A percentile compares a stretch with the other conserved stretches of the same genome.
phyloP scores from a whole-genome alignment of 2,329 filamentous ascomycete species.

The Stenocarpella maydis region DNA sequence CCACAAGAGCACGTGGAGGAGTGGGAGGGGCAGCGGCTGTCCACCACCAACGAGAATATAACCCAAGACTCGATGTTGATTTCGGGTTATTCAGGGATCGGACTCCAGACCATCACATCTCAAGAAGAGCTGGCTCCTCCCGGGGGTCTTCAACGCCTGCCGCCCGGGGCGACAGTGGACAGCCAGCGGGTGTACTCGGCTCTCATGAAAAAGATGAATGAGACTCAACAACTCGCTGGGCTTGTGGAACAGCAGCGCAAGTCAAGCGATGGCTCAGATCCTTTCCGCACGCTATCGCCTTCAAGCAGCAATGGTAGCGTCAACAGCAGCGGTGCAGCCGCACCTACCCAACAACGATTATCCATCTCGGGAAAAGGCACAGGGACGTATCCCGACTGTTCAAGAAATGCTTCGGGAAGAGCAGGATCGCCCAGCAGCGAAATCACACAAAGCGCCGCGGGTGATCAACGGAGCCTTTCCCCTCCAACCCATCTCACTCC shows the following conservation, averaged over 20 bases:
- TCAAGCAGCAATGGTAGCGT: constrained; percentile 23
- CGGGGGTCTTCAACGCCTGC: constrained; percentile 16
- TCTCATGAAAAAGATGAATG: constrained; percentile 64
- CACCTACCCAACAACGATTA: neutral
- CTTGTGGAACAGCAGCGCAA: constrained; percentile 37
- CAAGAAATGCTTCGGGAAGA: neutral
- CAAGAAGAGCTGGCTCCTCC: constrained; percentile 33
- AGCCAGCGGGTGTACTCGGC: constrained; percentile 70
- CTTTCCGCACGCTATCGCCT: constrained; percentile 33
- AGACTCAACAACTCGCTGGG: constrained; percentile 45
- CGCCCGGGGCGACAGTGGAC: constrained; percentile 51
- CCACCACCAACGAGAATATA: constrained; percentile 68
- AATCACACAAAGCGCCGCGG: neutral
- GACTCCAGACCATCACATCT: constrained; percentile 40
- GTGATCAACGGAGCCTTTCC: constrained; percentile 3
- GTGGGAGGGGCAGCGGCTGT: constrained; percentile 65
- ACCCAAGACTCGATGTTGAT: constrained; percentile 52
- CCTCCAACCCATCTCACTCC: constrained; percentile 25
- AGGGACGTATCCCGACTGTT: neutral
- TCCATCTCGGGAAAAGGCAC: neutral
- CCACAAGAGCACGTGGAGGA: constrained; percentile 47
- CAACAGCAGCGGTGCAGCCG: neutral
- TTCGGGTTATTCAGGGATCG: constrained; percentile 40
- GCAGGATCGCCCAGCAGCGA: neutral
- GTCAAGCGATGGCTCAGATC: constrained; percentile 35